A percentile compares a stretch with the other conserved stretches of the same genome.
These are phyloP conservation scores for Lipomyces orientalis DNA, from an alignment of 805 yeast genomes.

Conservation along the genomic window DNA sequence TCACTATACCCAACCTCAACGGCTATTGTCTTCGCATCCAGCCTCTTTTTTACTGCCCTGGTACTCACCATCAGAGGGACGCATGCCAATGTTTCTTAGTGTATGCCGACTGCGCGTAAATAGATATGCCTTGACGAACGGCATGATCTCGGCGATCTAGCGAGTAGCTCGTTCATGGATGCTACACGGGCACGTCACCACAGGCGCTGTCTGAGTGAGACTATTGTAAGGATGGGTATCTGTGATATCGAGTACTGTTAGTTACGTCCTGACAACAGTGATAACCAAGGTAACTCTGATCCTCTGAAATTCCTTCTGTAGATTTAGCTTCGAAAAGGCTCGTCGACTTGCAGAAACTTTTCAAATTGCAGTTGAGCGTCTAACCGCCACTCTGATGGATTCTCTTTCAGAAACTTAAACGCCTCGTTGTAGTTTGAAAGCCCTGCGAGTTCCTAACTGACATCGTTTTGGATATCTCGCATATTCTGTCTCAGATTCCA, in stretches of 20 bases:
- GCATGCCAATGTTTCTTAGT: neutral
- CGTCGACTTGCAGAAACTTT: neutral
- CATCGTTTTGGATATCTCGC: neutral
- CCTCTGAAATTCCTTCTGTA: neutral
- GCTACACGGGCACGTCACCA: neutral
- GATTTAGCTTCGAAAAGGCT: neutral
- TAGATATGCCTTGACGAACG: neutral
- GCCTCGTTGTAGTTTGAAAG: constrained; percentile 2
- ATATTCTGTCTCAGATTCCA: neutral
- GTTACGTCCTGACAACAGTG: neutral
- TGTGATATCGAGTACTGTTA: neutral
- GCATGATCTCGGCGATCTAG: neutral
- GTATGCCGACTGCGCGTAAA: neutral
- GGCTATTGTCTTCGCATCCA: neutral
- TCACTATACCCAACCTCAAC: constrained; percentile 3
- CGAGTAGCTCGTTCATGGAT: neutral
- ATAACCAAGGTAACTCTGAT: neutral
- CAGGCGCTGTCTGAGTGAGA: neutral
- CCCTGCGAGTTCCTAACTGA: neutral
- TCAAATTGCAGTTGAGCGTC: neutral
- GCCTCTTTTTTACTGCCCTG: neutral
- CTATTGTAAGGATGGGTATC: neutral
- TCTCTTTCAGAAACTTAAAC: neutral
- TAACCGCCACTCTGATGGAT: neutral
- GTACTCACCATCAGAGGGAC: neutral